Evolutionary conservation across 1,284 basidiomycete genomes (phyloP).

Genomic region (Moesziomyces parantarcticus): DNA sequence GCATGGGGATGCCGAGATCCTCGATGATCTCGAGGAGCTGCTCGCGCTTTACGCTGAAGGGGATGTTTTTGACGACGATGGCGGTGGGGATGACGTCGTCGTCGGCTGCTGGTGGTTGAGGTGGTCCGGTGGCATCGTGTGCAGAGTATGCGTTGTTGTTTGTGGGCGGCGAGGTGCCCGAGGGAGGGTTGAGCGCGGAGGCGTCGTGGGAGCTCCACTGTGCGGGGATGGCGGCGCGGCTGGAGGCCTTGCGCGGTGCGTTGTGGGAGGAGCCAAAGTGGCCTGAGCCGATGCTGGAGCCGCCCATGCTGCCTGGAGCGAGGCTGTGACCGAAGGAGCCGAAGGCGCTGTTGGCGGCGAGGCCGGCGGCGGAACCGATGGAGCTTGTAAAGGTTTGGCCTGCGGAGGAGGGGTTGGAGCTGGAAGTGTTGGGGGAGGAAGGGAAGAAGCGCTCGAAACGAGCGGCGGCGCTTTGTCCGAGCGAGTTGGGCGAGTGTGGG

Average conservation of each 20-base stretch:
- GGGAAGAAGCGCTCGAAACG: constrained; percentile 63
- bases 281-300: constrained; percentile 31
- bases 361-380: constrained; percentile 36
- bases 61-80: constrained; percentile 99
- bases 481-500: constrained; percentile 17
- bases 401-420: constrained; percentile 35
- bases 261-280: constrained; percentile 42
- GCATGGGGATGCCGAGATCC: constrained; percentile 91
- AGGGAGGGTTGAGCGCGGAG: constrained; percentile 25
- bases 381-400: constrained; percentile 39
- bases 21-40: constrained; percentile 94
- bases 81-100: constrained; percentile 98
- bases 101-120: constrained; percentile 71
- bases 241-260: constrained; percentile 22
- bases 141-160: constrained; percentile 9
- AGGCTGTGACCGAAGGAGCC: constrained; percentile 53
- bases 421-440: constrained; percentile 32
- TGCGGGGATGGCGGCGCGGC: constrained; percentile 44
- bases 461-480: constrained; percentile 53
- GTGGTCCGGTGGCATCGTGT: not conserved
- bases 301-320: constrained; percentile 33
- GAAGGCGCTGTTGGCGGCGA: constrained; percentile 48
- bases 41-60: constrained; percentile 96
- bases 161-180: constrained; percentile 38
- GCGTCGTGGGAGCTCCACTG: constrained; percentile 47